A percentile compares a stretch with the other conserved stretches of the same genome.
Conservation (phyloP, 2,329 filamentous ascomycete species). For the Tolypocladium ovalisporum region DNA sequence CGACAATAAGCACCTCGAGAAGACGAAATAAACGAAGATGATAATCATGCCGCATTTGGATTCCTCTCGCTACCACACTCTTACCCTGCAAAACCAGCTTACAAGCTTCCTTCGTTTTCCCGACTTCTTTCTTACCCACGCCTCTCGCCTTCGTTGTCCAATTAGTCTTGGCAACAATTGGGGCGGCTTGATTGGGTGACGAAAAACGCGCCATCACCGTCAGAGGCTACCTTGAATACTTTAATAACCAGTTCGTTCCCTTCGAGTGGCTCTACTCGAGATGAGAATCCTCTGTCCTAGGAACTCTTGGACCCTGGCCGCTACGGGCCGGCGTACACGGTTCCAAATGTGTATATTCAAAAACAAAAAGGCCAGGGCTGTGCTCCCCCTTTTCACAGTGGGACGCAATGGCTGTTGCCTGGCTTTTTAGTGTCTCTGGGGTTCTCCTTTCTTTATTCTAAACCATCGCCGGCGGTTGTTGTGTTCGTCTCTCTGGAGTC, state of each 20-base stretch:
- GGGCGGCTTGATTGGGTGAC: background rate
- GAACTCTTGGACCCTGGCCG: background rate
- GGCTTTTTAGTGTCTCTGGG: background rate
- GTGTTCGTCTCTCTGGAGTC: background rate
- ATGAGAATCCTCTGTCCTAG: background rate
- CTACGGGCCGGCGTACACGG: background rate
- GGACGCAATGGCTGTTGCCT: background rate
- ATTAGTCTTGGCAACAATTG: background rate
- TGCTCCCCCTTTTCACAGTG: background rate
- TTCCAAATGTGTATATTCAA: background rate
- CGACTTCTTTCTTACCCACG: background rate
- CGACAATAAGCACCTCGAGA: constrained; percentile 21
- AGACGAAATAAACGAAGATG: constrained; percentile 10
- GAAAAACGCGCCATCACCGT: background rate
- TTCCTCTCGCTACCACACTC: background rate
- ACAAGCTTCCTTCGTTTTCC: background rate
- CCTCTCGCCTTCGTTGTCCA: background rate
- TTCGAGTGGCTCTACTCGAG: background rate
- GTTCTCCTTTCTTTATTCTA: background rate
- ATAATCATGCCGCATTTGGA: background rate
- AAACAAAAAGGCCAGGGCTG: background rate
- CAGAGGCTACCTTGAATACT: background rate
- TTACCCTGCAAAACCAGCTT: background rate
- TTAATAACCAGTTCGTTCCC: background rate
- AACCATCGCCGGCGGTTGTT: background rate